Evolutionary conservation across 352 stramenopile genomes (phyloP).

Genomic region (Phytopythium litorale): DNA sequence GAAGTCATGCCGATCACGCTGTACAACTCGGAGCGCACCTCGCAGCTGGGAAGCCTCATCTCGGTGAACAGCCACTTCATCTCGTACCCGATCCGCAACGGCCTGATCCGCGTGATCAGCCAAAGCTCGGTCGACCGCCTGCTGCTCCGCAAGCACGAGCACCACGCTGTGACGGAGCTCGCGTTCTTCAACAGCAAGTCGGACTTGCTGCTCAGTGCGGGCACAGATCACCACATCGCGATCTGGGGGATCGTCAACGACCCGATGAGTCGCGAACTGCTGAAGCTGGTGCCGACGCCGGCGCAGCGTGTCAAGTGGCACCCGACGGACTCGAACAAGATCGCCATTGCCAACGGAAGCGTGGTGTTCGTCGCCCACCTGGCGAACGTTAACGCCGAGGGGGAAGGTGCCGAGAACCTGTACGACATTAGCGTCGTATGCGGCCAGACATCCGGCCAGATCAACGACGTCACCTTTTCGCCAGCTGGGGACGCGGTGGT

Average conservation of each 20-base stretch:
- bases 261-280: conserved; percentile 61
- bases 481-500: conserved; percentile 50
- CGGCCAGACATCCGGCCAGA: conserved; percentile 56
- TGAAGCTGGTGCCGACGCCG: conserved; percentile 54
- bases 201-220: conserved; percentile 60
- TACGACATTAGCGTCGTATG: conserved; percentile 69
- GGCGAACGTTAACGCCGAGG: conserved; percentile 34
- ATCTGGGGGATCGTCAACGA: conserved; percentile 68
- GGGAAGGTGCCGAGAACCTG: conserved; percentile 47
- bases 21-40: conserved; percentile 74
- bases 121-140: conserved; percentile 73
- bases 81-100: conserved; percentile 83
- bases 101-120: conserved; percentile 80
- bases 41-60: conserved; percentile 68
- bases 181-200: conserved; percentile 72
- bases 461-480: conserved; percentile 81
- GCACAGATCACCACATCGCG: conserved; percentile 71
- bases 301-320: conserved; percentile 81
- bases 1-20: conserved; percentile 84
- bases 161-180: conserved; percentile 68
- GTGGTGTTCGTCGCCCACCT: conserved; percentile 65
- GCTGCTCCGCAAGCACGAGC: conserved; percentile 71
- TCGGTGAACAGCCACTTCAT: conserved; percentile 85
- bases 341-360: conserved; percentile 64
- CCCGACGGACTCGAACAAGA: conserved; percentile 65